These are phyloP conservation scores for Coprinellus aureogranulatus DNA, from an alignment of 768 basidiomycete genomes.

Conservation along the genomic window DNA sequence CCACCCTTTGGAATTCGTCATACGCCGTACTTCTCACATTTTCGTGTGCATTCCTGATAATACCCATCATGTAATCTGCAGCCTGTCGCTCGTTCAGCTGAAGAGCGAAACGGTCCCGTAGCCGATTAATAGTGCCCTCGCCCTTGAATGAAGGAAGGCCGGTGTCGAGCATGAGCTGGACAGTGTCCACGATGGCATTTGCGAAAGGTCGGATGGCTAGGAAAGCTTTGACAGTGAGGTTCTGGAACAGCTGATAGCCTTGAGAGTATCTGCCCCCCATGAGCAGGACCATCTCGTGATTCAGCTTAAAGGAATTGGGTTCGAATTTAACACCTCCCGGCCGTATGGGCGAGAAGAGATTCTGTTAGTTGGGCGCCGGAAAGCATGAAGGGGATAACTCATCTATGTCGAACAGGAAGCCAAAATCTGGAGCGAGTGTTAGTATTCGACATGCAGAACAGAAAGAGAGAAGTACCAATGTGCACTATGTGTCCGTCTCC, in stretches of 20 bases:
- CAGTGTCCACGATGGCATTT: slow-evolving; percentile 84
- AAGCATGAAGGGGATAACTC: slow-evolving; percentile 42
- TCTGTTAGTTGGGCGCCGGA: slow-evolving; percentile 28
- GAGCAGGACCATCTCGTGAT: slow-evolving; percentile 95
- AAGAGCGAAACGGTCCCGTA: slow-evolving; percentile 83
- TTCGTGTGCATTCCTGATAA: slow-evolving; percentile 91
- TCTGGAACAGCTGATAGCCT: slow-evolving; percentile 92
- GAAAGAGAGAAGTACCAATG: slow-evolving; percentile 59
- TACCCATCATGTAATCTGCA: slow-evolving; percentile 88
- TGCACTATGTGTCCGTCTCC: slow-evolving; percentile 96
- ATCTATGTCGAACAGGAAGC: slow-evolving; percentile 98
- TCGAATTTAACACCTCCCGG: slow-evolving; percentile 98
- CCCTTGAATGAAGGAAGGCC: slow-evolving; percentile 97
- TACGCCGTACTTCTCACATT: slow-evolving; percentile 92
- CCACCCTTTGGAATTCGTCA: slow-evolving; percentile 90
- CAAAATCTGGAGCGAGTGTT: slow-evolving; percentile 64
- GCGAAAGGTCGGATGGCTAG: slow-evolving; percentile 93
- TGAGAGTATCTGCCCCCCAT: slow-evolving; percentile 96
- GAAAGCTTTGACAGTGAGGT: slow-evolving; percentile 94
- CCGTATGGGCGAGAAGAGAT: slow-evolving; percentile 40
- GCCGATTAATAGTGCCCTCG: slow-evolving; percentile 82
- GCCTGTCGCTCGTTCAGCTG: slow-evolving; percentile 85
- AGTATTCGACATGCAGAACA: background rate
- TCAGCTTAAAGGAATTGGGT: slow-evolving; percentile 96
- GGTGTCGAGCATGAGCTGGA: slow-evolving; percentile 92